Evolutionary conservation across 257 asterid species (phyloP).

Genomic region (Solanum pimpinellifolium): DNA sequence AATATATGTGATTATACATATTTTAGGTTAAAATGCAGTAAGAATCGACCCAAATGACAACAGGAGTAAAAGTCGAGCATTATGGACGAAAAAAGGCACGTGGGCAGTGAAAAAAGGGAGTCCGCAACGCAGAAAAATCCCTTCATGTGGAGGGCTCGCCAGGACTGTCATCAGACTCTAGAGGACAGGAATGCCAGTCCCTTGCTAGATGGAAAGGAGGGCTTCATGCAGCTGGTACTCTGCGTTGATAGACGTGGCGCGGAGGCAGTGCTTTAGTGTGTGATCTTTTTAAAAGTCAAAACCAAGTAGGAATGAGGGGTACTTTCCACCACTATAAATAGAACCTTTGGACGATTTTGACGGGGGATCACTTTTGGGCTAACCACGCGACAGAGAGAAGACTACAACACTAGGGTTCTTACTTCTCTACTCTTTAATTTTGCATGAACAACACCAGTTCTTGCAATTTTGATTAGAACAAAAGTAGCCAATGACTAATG

Average conservation of each 20-base stretch:
- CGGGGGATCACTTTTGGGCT: neutral
- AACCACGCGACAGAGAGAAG: neutral
- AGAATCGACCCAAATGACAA: neutral
- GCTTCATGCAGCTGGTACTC: neutral
- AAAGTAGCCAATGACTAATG: neutral
- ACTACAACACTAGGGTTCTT: neutral
- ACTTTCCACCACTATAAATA: neutral
- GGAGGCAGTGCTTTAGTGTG: neutral
- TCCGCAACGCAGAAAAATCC: neutral
- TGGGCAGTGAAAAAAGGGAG: neutral
- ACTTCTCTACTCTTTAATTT: neutral
- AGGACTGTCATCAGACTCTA: neutral
- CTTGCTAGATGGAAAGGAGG: neutral
- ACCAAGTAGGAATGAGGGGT: neutral
- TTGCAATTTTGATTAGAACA: neutral
- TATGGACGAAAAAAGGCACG: neutral
- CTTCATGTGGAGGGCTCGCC: neutral
- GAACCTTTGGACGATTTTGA: neutral
- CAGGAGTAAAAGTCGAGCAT: neutral
- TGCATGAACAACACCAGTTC: neutral
- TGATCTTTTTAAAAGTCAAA: neutral
- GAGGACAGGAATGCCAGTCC: neutral
- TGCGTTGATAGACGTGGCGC: fast-evolving
- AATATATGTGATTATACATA: neutral
- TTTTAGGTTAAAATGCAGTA: neutral